Conservation (phyloP, 1,284 basidiomycete genomes). For the Ustilago shanxiensis region DNA sequence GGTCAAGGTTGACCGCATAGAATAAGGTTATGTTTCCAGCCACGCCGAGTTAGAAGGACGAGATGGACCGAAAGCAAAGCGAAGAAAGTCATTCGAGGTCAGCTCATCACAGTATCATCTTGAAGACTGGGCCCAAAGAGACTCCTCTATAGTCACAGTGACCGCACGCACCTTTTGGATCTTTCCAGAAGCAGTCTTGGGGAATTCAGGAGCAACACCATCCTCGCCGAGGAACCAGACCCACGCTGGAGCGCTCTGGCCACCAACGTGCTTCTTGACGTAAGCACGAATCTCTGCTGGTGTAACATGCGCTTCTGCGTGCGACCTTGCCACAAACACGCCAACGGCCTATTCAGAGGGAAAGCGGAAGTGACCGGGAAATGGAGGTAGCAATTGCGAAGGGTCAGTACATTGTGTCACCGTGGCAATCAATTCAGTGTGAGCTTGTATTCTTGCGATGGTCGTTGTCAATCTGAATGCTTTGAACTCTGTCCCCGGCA, state of each 20-base stretch:
- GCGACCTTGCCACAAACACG: slow-evolving; percentile 51
- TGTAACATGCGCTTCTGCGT: slow-evolving; percentile 28
- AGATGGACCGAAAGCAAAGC: slow-evolving; percentile 25
- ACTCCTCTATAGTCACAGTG: slow-evolving; percentile 12
- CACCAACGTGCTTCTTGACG: slow-evolving; percentile 55
- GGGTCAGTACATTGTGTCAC: neutral
- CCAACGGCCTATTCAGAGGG: slow-evolving; percentile 50
- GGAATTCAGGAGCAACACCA: slow-evolving; percentile 76
- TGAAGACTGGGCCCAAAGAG: neutral
- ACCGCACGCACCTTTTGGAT: slow-evolving; percentile 78
- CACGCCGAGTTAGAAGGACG: slow-evolving; percentile 13
- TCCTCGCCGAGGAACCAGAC: slow-evolving; percentile 84
- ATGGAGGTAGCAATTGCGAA: neutral
- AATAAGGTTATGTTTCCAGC: slow-evolving; percentile 18
- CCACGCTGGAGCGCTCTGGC: slow-evolving; percentile 77
- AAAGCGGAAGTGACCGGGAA: neutral
- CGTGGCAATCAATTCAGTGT: neutral
- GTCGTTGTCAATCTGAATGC: slow-evolving; percentile 1
- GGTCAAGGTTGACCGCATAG: slow-evolving; percentile 11
- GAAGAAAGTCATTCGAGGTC: slow-evolving; percentile 19
- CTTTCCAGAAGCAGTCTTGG: slow-evolving; percentile 89
- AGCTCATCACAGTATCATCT: slow-evolving; percentile 9
- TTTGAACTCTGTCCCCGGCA: slow-evolving; percentile 1
- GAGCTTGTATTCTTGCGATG: neutral
- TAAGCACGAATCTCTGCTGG: slow-evolving; percentile 73